Evolutionary conservation across 1,284 basidiomycete genomes (phyloP).

Genomic region (Flammula alnicola): DNA sequence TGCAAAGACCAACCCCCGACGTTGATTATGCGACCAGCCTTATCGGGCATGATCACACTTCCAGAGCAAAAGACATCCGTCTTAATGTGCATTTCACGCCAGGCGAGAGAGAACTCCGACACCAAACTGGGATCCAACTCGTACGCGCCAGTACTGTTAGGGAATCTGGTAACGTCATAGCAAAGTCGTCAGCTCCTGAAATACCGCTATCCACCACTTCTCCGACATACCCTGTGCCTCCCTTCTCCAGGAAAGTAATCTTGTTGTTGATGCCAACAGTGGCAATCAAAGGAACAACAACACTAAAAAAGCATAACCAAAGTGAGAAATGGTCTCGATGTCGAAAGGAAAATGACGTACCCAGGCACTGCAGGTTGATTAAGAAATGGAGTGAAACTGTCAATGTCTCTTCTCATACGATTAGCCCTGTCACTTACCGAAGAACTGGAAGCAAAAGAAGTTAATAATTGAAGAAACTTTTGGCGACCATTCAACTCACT

Average conservation of each 20-base stretch:
- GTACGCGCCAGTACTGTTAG: constrained; percentile 76
- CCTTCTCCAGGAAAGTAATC: constrained; percentile 76
- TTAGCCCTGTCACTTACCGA: constrained; percentile 43
- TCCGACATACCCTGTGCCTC: constrained; percentile 43
- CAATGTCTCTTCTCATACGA: constrained; percentile 6
- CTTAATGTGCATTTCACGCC: constrained; percentile 76
- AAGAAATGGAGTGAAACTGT: constrained; percentile 17
- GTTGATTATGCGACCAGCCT: constrained; percentile 67
- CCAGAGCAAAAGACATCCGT: constrained; percentile 79
- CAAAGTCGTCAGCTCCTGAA: background rate
- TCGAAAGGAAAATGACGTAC: constrained; percentile 33
- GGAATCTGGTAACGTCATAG: constrained; percentile 38
- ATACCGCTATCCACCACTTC: background rate
- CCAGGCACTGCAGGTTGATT: constrained; percentile 26
- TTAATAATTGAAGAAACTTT: too few species aligned
- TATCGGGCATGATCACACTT: constrained; percentile 74
- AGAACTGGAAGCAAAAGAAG: constrained; percentile 45
- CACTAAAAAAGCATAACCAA: constrained; percentile 42
- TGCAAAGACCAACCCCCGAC: constrained; percentile 66
- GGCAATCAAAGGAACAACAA: constrained; percentile 72
- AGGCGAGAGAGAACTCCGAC: constrained; percentile 57
- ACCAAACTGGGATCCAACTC: constrained; percentile 69
- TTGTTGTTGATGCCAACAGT: constrained; percentile 80
- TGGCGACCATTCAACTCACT: constrained; percentile 43
- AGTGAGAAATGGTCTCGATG: constrained; percentile 1